Conservation (phyloP, 805 yeast genomes). For the Starmerella ratchasimensis region DNA sequence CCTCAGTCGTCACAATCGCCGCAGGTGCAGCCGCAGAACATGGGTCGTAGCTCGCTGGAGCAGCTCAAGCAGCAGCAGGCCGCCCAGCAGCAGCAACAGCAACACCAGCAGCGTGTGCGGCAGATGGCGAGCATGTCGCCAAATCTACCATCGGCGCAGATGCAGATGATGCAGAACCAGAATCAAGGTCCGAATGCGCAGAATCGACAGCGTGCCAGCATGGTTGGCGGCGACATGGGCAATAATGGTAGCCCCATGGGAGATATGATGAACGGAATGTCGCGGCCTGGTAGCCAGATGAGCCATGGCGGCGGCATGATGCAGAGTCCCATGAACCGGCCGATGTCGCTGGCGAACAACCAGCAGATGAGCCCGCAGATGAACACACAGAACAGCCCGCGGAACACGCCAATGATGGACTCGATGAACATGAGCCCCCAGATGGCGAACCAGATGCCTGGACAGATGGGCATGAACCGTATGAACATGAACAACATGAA, state of each 20-base stretch:
- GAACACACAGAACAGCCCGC: background rate
- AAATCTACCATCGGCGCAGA: too few species aligned
- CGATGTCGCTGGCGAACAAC: background rate
- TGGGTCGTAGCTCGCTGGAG: background rate
- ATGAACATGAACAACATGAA: constrained; percentile 6
- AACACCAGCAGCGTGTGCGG: constrained; percentile 1
- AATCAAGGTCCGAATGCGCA: background rate
- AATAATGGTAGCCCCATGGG: constrained; percentile 1
- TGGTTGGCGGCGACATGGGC: too few species aligned
- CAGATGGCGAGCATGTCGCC: too few species aligned
- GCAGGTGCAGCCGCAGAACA: background rate
- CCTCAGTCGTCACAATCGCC: background rate
- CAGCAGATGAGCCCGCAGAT: constrained; percentile 4
- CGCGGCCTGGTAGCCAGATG: constrained; percentile 11
- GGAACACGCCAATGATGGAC: constrained; percentile 2
- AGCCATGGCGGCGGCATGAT: constrained; percentile 2
- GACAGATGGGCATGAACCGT: background rate
- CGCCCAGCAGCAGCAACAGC: constrained; percentile 2
- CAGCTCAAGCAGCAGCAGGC: background rate
- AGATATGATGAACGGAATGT: background rate
- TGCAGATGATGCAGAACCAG: background rate
- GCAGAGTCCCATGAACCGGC: constrained; percentile 2
- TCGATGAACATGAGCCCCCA: constrained; percentile 4
- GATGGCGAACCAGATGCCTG: constrained; percentile 1
- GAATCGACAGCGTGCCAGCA: background rate